Evolutionary conservation across 371 early-diverging fungal genomes (phyloP), one percentile per base, ranked within the genome.

Genomic region (Syncephalastrum monosporum): DNA sequence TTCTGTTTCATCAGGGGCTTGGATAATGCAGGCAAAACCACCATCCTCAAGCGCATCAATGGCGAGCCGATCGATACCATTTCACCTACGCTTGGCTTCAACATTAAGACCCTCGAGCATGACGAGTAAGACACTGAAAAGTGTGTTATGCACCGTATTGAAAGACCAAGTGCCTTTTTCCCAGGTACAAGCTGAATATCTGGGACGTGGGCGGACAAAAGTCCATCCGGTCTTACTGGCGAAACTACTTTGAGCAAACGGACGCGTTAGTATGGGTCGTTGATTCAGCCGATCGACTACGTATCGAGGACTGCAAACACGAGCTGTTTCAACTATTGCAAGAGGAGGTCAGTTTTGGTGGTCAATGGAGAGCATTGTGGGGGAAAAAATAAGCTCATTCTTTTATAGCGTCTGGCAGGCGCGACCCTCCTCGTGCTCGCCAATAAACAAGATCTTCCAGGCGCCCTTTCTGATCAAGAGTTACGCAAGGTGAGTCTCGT

Each of bases 11-110:
- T 56, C 44, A 91, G 89, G 13, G 99, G 99, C 0, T 83, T 98
- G 15, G 99, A 99, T 79, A 99, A 99, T 82, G 98, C 99, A 1
- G 99, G 99, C 64, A 99, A 99, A 64, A 99, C 99, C 0, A 98
- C 99, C 17, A 94, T 99, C 58, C 76, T 99, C 33, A 95, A 97
- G 65, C 84, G 92, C 5, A 87, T 98, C 66, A 94, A 93, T 70
- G 95, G 95, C 25, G 93, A 95, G 61, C 85, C 87, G 53, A 93
- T 93, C 53, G 85, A 85, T 63, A 87, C 88, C n/a, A 92, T 99
- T 47, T 91, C 98, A n/a, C 99, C 99, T 12, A 99, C 99, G 0
- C 82, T 99, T 19, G 98, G 99, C 0, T 96, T 97, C 67, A 94
- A 95, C 66, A 97, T 98, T 64, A 91, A 92, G 56, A 96, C 95